Evolutionary conservation across 2,329 filamentous ascomycete genomes (phyloP).

Genomic region (Cordyceps cicadae): DNA sequence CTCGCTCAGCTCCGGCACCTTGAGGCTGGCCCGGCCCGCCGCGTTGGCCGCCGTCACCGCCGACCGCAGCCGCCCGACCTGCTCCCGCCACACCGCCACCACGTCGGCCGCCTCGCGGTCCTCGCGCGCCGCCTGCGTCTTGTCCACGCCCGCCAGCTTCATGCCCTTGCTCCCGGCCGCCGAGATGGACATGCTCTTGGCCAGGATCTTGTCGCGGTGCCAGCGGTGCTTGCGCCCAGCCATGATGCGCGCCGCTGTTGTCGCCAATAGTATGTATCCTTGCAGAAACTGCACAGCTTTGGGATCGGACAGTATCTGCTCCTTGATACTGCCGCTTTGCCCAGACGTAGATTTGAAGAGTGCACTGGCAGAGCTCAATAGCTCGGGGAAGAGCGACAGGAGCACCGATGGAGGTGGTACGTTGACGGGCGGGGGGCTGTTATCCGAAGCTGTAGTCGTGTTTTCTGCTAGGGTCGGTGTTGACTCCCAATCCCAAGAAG

Average conservation of each 20-base stretch:
- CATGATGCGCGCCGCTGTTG: slow-evolving; percentile 69
- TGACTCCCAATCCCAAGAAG: slow-evolving; percentile 44
- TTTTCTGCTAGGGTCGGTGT: slow-evolving; percentile 23
- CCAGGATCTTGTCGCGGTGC: slow-evolving; percentile 79
- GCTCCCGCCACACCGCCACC: slow-evolving; percentile 63
- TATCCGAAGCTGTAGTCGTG: slow-evolving; percentile 19
- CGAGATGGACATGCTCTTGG: slow-evolving; percentile 84
- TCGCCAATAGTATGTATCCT: slow-evolving; percentile 54
- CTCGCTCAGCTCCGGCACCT: slow-evolving; percentile 63
- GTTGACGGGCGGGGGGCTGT: slow-evolving; percentile 63
- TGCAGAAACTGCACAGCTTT: slow-evolving; percentile 55
- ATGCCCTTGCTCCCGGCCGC: slow-evolving; percentile 71
- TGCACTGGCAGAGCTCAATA: slow-evolving; percentile 58
- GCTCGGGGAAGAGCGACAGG: slow-evolving; percentile 63
- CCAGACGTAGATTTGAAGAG: slow-evolving; percentile 59
- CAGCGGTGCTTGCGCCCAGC: slow-evolving; percentile 79
- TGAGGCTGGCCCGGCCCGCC: slow-evolving; percentile 42
- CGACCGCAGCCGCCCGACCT: slow-evolving; percentile 66
- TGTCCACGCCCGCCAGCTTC: slow-evolving; percentile 84
- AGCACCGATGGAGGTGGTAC: slow-evolving; percentile 82
- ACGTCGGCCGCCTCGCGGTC: slow-evolving; percentile 78
- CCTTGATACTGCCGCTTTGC: slow-evolving; percentile 49
- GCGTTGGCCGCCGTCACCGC: slow-evolving; percentile 61
- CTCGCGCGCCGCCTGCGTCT: slow-evolving; percentile 71
- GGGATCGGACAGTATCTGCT: slow-evolving; percentile 55